These are phyloP conservation scores for Hymenoscyphus repandus DNA, from an alignment of 2,329 filamentous ascomycete genomes.

Conservation along the genomic window DNA sequence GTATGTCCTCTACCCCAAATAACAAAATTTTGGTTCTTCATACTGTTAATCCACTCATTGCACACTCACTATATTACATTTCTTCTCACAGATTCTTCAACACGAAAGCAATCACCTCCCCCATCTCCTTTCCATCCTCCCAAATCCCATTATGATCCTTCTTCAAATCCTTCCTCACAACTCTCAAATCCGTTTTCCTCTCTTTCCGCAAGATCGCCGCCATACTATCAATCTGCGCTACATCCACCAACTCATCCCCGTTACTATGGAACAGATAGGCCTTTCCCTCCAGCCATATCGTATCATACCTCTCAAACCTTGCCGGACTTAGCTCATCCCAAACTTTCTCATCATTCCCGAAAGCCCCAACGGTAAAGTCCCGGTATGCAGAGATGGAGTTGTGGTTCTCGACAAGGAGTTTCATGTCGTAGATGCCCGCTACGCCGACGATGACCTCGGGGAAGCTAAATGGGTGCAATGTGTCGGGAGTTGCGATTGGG, in stretches of 20 bases:
- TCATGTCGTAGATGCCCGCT: conserved; percentile 62
- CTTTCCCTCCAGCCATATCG: conserved; percentile 8
- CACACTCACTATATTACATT: neutral
- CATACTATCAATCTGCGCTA: conserved; percentile 26
- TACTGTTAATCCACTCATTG: neutral
- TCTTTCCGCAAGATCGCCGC: neutral
- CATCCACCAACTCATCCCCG: conserved; percentile 36
- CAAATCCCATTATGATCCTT: conserved; percentile 62
- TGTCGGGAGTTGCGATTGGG: too few species aligned
- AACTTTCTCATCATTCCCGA: conserved; percentile 39
- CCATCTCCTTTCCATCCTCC: conserved; percentile 43
- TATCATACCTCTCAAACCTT: neutral
- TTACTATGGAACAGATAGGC: conserved; percentile 31
- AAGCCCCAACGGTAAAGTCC: conserved; percentile 32
- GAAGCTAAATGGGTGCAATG: conserved; percentile 3
- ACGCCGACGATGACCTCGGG: conserved; percentile 53
- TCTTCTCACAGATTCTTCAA: conserved; percentile 18
- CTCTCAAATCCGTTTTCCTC: conserved; percentile 20
- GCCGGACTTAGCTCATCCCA: conserved; percentile 44
- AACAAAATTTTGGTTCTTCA: neutral
- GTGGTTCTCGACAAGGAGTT: conserved; percentile 16
- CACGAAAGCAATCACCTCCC: conserved; percentile 42
- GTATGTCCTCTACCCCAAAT: neutral
- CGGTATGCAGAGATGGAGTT: conserved; percentile 15
- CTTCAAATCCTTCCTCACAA: conserved; percentile 31